These are phyloP conservation scores for Pyrrhoderma lamaoense DNA, from an alignment of 1,284 basidiomycete genomes.

Conservation along the genomic window DNA sequence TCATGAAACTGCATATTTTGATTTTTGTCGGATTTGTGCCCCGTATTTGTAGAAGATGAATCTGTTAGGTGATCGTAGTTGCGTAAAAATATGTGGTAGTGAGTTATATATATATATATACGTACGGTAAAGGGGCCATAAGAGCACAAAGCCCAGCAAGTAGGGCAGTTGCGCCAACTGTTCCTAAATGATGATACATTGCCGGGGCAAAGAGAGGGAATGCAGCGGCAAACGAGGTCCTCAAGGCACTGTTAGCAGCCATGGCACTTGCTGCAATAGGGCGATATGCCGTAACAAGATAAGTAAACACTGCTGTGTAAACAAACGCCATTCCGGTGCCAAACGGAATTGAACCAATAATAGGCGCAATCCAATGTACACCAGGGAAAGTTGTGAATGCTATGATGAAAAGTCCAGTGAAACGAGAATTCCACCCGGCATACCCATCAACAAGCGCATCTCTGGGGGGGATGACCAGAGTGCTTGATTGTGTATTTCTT, in stretches of 20 bases:
- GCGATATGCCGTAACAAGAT: constrained; percentile 64
- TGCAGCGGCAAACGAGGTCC: constrained; percentile 59
- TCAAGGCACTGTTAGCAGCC: constrained; percentile 63
- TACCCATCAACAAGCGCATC: constrained; percentile 55
- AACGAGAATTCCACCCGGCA: constrained; percentile 59
- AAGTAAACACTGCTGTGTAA: constrained; percentile 66
- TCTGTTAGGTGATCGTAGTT: too few relatives aligned
- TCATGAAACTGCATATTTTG: constrained; percentile 28
- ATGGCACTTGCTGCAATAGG: constrained; percentile 74
- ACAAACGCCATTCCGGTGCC: constrained; percentile 52
- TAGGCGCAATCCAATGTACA: constrained; percentile 66
- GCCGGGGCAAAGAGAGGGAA: constrained; percentile 61
- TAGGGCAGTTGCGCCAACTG: constrained; percentile 68
- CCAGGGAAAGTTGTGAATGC: constrained; percentile 62
- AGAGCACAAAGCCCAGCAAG: constrained; percentile 61
- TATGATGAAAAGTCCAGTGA: constrained; percentile 66
- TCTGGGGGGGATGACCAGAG: constrained; percentile 57
- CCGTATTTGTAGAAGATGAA: constrained; percentile 37
- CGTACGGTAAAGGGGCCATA: constrained; percentile 67
- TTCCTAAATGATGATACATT: constrained; percentile 54
- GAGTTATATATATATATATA: too few relatives aligned
- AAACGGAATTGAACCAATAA: constrained; percentile 54
- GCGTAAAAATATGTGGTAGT: too few relatives aligned
- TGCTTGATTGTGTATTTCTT: constrained; percentile 26
- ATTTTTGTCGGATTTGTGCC: constrained; percentile 31